Conservation (phyloP, 176 grass and related monocot genomes). For the Lolium multiflorum region DNA sequence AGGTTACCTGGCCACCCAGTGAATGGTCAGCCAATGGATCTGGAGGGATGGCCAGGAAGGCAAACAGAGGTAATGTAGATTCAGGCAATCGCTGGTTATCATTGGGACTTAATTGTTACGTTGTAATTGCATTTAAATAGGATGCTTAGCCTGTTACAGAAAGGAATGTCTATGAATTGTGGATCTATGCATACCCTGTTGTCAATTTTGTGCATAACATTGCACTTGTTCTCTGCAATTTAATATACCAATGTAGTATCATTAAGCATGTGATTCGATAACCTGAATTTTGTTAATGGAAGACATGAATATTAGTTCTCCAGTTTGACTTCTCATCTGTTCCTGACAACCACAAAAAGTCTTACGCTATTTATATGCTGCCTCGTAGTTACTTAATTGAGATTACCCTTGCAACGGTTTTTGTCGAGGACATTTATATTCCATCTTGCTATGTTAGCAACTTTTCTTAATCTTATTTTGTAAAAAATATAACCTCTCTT, state of each 20-base stretch:
- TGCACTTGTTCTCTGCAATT: slow-evolving; percentile 11
- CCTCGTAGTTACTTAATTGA: slow-evolving; percentile 1
- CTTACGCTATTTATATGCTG: not conserved
- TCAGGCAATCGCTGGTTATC: slow-evolving; percentile 24
- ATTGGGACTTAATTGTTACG: slow-evolving; percentile 1
- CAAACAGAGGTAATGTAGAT: slow-evolving; percentile 82
- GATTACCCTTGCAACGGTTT: slow-evolving; percentile 11
- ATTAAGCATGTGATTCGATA: not conserved
- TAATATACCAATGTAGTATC: not conserved
- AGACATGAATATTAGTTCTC: slow-evolving; percentile 31
- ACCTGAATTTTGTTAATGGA: slow-evolving; percentile 26
- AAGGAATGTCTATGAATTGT: slow-evolving; percentile 9
- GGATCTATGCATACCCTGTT: slow-evolving; percentile 5
- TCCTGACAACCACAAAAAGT: not conserved
- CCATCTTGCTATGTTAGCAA: not conserved
- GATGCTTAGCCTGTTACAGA: not conserved
- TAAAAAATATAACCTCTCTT: slow-evolving; percentile 34
- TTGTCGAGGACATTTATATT: not conserved
- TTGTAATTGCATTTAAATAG: slow-evolving; percentile 17
- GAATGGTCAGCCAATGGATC: slow-evolving; percentile 96
- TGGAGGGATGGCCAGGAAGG: slow-evolving; percentile 85
- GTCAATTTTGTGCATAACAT: slow-evolving; percentile 17
- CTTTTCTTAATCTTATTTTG: slow-evolving; percentile 37
- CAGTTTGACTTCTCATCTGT: slow-evolving; percentile 1
- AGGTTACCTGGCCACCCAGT: slow-evolving; percentile 77